Evolutionary conservation across 441 rosid species (phyloP).

Genomic region (Gossypium trilobum): DNA sequence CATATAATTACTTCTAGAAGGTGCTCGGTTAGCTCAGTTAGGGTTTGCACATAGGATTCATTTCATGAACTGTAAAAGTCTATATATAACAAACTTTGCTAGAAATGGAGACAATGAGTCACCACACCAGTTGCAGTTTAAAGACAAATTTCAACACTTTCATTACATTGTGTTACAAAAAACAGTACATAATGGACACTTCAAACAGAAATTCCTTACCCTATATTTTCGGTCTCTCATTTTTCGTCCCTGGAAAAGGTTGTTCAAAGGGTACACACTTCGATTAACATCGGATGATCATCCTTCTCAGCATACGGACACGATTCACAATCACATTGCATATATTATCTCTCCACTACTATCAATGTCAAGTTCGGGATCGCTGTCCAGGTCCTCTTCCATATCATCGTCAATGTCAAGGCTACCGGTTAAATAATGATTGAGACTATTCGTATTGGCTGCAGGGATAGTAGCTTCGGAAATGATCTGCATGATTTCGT

Average conservation of each 20-base stretch:
- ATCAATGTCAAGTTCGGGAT: slow-evolving; percentile 82
- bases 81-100: not conserved
- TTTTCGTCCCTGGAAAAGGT: not conserved
- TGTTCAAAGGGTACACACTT: slow-evolving; percentile 3
- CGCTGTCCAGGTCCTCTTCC: slow-evolving; percentile 81
- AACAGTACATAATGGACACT: slow-evolving; percentile 1
- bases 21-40: not conserved
- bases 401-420: slow-evolving; percentile 78
- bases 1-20: too few species aligned
- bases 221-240: not conserved
- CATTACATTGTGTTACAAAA: slow-evolving; percentile 5
- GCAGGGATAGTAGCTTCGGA: slow-evolving; percentile 88
- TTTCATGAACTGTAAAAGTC: not conserved
- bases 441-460: slow-evolving; percentile 52
- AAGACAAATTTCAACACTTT: not conserved
- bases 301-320: not conserved
- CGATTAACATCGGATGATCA: not conserved
- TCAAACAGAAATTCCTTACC: not conserved
- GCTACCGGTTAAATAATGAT: slow-evolving; percentile 65
- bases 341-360: slow-evolving; percentile 94
- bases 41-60: not conserved
- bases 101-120: not conserved
- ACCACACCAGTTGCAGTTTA: not conserved
- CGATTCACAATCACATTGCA: slow-evolving; percentile 50
- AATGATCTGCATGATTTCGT: slow-evolving; percentile 91